Base-by-base conservation (phyloP, 176 grass and related monocot species). In the Luzula sylvatica region DNA sequence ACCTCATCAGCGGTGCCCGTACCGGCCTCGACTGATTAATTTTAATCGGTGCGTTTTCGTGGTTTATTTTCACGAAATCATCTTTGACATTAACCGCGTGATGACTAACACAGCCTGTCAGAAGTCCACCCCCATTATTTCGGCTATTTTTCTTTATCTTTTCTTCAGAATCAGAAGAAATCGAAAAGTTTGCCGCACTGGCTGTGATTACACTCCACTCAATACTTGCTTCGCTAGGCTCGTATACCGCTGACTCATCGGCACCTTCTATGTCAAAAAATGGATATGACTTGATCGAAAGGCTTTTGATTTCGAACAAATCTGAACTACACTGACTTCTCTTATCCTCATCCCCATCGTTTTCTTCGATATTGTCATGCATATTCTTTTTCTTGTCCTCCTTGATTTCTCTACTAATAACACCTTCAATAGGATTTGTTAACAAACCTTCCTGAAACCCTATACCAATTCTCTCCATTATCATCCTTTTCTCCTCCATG, bases 291-390 rank as follows among this genome's bases (percentile, higher is more conserved):
- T 71, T 77, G 52, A 82, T 74, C 38, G 74, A 82, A 32, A 86
- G 42, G 61, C 81, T 86, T 72, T 80, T 87, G 57, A 98, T 89
- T 78, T 98, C 92, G 68, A 98, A 98, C 81, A 98, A 60, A 66
- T 98, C 85, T 6, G 92, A 98, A 48, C 92, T 98, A 60, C 81
- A 76, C 46, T 98, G 81, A 50, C 92, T 98, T n/a, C 78, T 56
- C n/a, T 40, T 50, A 23, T 46, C 77, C 5, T 66, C 63, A 1
- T 72, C 29, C 2, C 51, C 58, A 7, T 61, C 25, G 4, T 23
- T 45, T 13, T 23, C 29, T 2, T 56, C 53, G 8, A 55, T 26
- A 7, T 23, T 45, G 14, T 23, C 20, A 35, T 35, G 0, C 15
- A 2, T 3, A 25, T 44, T 25, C 18, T 29, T 25, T 50, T 38